Conservation (phyloP, 148 eudicot species). For the Camellia granthamiana region DNA sequence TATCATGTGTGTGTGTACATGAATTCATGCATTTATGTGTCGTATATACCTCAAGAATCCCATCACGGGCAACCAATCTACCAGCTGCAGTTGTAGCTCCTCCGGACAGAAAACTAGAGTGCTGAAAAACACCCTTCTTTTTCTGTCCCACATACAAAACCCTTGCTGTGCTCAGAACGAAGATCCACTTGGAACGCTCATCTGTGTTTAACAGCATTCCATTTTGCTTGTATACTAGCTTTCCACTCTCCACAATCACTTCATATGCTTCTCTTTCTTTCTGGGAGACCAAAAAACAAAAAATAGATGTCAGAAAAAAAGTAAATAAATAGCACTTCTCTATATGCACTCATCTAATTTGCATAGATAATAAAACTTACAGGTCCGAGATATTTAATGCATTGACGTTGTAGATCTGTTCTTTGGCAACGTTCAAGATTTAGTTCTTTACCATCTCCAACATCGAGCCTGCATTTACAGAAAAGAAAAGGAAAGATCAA, state of each 20-base stretch:
- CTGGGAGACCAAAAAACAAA: slow-evolving; percentile 6
- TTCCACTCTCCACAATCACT: slow-evolving; percentile 29
- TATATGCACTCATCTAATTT: not conserved
- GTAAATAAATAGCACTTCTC: not conserved
- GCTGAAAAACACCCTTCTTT: slow-evolving; percentile 29
- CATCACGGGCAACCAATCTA: slow-evolving; percentile 26
- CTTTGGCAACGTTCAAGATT: slow-evolving; percentile 25
- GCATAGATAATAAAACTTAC: slow-evolving; percentile 12
- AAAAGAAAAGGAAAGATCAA: not conserved
- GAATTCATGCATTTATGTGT: not conserved
- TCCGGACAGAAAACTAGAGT: slow-evolving; percentile 30
- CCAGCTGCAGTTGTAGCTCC: slow-evolving; percentile 35
- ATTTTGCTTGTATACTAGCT: slow-evolving; percentile 20
- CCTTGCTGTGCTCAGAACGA: slow-evolving; percentile 28
- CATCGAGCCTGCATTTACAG: slow-evolving; percentile 28
- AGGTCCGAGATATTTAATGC: slow-evolving; percentile 36
- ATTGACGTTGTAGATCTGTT: slow-evolving; percentile 21
- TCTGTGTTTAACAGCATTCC: slow-evolving; percentile 18
- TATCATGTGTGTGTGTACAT: no score
- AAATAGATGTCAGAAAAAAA: not conserved
- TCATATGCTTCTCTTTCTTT: slow-evolving; percentile 26
- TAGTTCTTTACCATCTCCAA: slow-evolving; percentile 36
- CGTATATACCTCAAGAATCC: slow-evolving; percentile 21
- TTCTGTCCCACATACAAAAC: slow-evolving; percentile 28
- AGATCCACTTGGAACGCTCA: slow-evolving; percentile 26